Percentiles rank a stretch among this genome's conserved stretches.
These are phyloP conservation scores for Acacia concinna DNA, from an alignment of 331 rosid species.

Conservation along the genomic window DNA sequence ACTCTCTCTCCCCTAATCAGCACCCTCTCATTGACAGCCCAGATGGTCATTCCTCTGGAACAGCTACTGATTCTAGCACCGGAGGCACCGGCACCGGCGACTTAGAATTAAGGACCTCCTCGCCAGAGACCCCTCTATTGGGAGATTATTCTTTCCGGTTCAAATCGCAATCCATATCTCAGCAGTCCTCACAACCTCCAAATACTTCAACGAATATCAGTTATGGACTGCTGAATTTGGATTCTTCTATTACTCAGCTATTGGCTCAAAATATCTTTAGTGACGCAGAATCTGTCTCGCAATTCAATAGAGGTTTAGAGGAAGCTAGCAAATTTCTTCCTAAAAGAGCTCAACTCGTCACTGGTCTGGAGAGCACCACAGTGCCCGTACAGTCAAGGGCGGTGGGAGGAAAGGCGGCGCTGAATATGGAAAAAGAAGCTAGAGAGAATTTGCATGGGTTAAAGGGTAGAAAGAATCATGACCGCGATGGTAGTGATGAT, in stretches of 20 bases:
- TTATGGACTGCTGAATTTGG: conserved; percentile 42
- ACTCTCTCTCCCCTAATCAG: conserved; percentile 48
- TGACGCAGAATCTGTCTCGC: conserved; percentile 60
- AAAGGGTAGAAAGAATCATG: conserved; percentile 64
- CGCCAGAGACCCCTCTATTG: conserved; percentile 36
- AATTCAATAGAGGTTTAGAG: conserved; percentile 80
- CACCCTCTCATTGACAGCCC: conserved; percentile 47
- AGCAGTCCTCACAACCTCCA: conserved; percentile 15
- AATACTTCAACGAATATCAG: conserved; percentile 32
- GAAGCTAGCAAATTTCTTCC: conserved; percentile 97
- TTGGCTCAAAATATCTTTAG: conserved; percentile 67
- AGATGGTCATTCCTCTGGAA: conserved; percentile 28
- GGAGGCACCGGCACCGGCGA: conserved; percentile 1
- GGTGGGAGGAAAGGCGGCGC: conserved; percentile 23
- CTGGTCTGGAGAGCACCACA: conserved; percentile 41
- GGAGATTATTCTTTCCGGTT: conserved; percentile 32
- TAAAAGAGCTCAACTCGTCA: conserved; percentile 38
- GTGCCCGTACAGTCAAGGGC: conserved; percentile 28
- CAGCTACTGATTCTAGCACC: conserved; percentile 32
- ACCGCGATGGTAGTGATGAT: conserved; percentile 44
- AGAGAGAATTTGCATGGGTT: conserved; percentile 34
- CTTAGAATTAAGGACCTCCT: conserved; percentile 42
- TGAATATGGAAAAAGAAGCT: conserved; percentile 35
- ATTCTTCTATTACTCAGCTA: conserved; percentile 45
- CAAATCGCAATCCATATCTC: conserved; percentile 26